These are phyloP conservation scores for Spergularia marina DNA, from an alignment of 148 eudicot species.

Conservation along the genomic window DNA sequence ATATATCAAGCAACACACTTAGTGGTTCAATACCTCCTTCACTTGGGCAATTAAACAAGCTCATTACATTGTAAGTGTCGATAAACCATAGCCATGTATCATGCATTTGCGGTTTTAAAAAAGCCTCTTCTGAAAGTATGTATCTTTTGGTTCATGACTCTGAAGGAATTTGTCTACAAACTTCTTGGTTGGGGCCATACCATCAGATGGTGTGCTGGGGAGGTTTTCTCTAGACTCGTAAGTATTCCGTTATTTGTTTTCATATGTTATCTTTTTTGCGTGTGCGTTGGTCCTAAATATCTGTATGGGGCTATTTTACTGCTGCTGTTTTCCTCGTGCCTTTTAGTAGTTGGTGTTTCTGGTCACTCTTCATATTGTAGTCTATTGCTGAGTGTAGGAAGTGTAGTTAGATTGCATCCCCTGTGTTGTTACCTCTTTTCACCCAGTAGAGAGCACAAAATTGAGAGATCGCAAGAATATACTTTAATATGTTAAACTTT, in stretches of 20 bases:
- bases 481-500: background rate
- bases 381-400: background rate
- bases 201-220: constrained; percentile 67
- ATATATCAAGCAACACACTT: constrained; percentile 83
- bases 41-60: constrained; percentile 73
- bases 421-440: background rate
- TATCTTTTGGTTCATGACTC: constrained; percentile 12
- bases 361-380: constrained; percentile 1
- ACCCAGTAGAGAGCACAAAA: background rate
- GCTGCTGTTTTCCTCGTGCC: background rate
- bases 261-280: background rate
- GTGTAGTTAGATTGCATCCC: background rate
- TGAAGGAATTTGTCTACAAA: constrained; percentile 89
- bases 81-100: constrained; percentile 4
- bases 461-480: background rate
- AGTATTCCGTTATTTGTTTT: constrained; percentile 27
- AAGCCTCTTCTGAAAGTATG: constrained; percentile 3
- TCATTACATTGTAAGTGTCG: constrained; percentile 60
- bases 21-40: constrained; percentile 77
- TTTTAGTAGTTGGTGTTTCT: background rate
- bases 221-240: constrained; percentile 72
- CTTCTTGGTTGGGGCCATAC: constrained; percentile 78
- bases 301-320: background rate
- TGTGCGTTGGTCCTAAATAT: background rate
- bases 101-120: background rate